Base-by-base conservation (phyloP, 1,284 basidiomycete species). In the Coniophora puteana region DNA sequence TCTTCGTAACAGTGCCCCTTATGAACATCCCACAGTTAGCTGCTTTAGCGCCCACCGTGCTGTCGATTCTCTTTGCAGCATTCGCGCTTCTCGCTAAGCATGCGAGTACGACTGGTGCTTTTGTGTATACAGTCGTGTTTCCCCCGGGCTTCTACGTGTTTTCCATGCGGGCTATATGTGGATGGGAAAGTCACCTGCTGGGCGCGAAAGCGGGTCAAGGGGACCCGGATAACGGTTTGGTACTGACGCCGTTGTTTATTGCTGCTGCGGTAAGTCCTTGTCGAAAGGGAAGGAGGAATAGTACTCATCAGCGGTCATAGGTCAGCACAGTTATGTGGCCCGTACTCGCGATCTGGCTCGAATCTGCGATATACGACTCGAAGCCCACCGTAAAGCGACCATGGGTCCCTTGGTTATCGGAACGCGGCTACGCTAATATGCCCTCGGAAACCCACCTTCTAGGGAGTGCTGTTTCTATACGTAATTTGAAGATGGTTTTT, bases 91-190 rank as follows among this genome's bases (percentile, higher is more conserved):
- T 83, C 1, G 67, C 81, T 43, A 62, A 64, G 18, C 50, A 54
- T 16, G 69, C 74, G 2, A 58, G 65, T 3, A 75, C 70, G 7
- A 69, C 62, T 2, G 67, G 63, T 2, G 76, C 76, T 6, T 74
- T 78, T 40, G 65, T 88, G 23, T 81, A 84, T 51, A 75, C 81
- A 0, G 53, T 91, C 37, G 59, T 90, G 27, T 87, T 89, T 55
- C 88, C 87, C 1, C 81, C 87, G 0, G 74, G 76, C 10, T 89
- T 79, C 58, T 89, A 84, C 51, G 70, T 87, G 13, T 89, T 87
- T 50, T 76, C 78, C 14, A 74, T 80, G 17, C 71, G 81, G 33
- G 74, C 74, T 2, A 73, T 88, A 4, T 74, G 75, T 40, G 80
- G 82, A 6, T 90, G 73, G 50, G 87, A 90, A 58, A 71, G 72